phyloP scores from a whole-genome alignment of 2,329 filamentous ascomycete species.

The Aspergillus quadricinctus region DNA sequence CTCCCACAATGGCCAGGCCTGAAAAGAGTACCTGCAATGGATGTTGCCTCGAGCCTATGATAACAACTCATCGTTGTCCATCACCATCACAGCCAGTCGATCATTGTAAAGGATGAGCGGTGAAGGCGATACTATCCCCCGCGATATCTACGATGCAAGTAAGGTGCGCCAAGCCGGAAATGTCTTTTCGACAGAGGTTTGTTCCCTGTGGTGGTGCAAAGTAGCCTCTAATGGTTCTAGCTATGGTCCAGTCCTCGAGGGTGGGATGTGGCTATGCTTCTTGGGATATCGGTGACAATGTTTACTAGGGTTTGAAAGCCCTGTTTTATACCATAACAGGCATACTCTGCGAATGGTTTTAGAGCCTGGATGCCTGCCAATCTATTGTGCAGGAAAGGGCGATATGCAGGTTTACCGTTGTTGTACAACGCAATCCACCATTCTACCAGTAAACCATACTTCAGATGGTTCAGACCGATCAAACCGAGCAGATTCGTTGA shows the following conservation, averaged over 20 bases:
- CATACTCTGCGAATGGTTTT: background rate
- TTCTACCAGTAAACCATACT: background rate
- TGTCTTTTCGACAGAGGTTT: slow-evolving; percentile 5
- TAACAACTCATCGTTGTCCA: background rate
- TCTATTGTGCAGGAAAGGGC: background rate
- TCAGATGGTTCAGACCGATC: background rate
- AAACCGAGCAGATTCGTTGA: background rate
- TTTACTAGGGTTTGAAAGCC: background rate
- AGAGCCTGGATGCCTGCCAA: background rate
- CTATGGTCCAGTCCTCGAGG: background rate
- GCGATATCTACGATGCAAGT: slow-evolving; percentile 1
- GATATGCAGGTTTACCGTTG: background rate
- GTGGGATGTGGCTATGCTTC: background rate
- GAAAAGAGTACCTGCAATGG: background rate
- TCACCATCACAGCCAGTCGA: background rate
- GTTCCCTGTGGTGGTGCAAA: background rate
- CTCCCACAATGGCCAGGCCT: background rate
- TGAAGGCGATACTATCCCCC: slow-evolving; percentile 1
- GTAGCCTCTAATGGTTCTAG: background rate
- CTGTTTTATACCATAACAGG: background rate
- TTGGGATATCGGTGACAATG: background rate
- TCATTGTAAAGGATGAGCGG: slow-evolving; percentile 4
- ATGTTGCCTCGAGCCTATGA: background rate
- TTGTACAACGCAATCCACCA: background rate
- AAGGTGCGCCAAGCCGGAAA: background rate